These are phyloP conservation scores for Asterochloris erici DNA, from an alignment of 139 green algal species.

Conservation along the genomic window DNA sequence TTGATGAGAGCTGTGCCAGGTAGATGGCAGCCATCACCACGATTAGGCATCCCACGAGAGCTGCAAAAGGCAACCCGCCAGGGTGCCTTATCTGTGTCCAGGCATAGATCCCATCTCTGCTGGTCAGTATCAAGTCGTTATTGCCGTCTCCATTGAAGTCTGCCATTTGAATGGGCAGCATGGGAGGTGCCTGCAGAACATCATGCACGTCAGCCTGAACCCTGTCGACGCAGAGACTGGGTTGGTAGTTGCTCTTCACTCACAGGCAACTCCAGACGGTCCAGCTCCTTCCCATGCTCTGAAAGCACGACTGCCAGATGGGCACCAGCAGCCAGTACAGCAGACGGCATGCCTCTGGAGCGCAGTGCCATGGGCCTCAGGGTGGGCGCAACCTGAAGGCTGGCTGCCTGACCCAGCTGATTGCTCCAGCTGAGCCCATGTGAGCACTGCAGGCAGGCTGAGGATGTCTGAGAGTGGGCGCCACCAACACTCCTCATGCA, in stretches of 20 bases:
- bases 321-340: constrained; percentile 53
- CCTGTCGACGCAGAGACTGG: background rate
- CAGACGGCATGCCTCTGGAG: constrained; percentile 44
- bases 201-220: background rate
- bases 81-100: constrained; percentile 69
- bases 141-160: constrained; percentile 91
- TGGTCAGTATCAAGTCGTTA: constrained; percentile 83
- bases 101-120: constrained; percentile 63
- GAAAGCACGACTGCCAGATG: constrained; percentile 54
- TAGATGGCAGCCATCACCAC: constrained; percentile 81
- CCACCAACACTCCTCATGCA: background rate
- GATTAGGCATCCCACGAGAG: constrained; percentile 79
- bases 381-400: constrained; percentile 2
- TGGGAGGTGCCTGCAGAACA: constrained; percentile 20
- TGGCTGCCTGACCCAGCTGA: background rate
- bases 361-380: constrained; percentile 40
- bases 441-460: constrained; percentile 8
- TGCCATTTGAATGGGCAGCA: constrained; percentile 50
- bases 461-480: background rate
- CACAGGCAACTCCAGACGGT: constrained; percentile 60
- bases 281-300: constrained; percentile 63
- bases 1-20: constrained; percentile 53
- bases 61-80: constrained; percentile 73
- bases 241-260: background rate
- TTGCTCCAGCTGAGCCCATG: constrained; percentile 9